A percentile compares a stretch with the other conserved stretches of the same genome.
Evolutionary conservation across 495 filamentous ascomycete genomes (phyloP).

Genomic region (Hypoxylon rickii): DNA sequence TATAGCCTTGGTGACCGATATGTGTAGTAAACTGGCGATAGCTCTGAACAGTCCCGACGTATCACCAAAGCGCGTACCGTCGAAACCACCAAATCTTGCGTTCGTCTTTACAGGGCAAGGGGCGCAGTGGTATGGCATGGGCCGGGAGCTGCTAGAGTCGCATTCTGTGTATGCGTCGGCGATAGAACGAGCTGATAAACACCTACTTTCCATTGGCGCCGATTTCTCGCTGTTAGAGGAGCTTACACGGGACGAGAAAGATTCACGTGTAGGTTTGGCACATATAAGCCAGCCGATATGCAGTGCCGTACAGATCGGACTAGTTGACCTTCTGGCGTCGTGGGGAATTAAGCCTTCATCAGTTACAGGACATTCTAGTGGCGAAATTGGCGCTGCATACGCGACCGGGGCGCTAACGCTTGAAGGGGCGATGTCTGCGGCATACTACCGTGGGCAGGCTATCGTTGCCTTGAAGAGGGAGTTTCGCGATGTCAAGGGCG

Average conservation of each 20-base stretch:
- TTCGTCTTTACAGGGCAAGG: constrained; percentile 54
- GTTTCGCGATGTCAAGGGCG: constrained; percentile 41
- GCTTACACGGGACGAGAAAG: constrained; percentile 42
- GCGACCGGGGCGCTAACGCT: constrained; percentile 51
- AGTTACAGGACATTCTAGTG: constrained; percentile 66
- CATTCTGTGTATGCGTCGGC: constrained; percentile 45
- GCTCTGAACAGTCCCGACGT: constrained; percentile 42
- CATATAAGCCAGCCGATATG: constrained; percentile 54
- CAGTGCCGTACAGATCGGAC: constrained; percentile 53
- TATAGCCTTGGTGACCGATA: constrained; percentile 41
- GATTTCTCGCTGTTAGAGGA: constrained; percentile 44
- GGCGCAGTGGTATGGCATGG: constrained; percentile 61
- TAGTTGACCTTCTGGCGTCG: constrained; percentile 57
- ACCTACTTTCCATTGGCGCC: constrained; percentile 38
- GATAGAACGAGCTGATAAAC: constrained; percentile 40
- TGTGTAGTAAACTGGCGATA: constrained; percentile 42
- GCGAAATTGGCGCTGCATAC: constrained; percentile 62
- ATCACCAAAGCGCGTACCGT: constrained; percentile 31
- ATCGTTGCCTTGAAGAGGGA: constrained; percentile 40
- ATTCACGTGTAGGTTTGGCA: constrained; percentile 48
- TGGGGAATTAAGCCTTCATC: constrained; percentile 57
- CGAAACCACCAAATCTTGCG: constrained; percentile 42
- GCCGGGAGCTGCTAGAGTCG: constrained; percentile 50
- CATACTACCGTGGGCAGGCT: constrained; percentile 49
- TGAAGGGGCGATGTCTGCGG: constrained; percentile 57